Base-by-base conservation (phyloP, 1,139 yeast species). In the Blastobotrys elegans region DNA sequence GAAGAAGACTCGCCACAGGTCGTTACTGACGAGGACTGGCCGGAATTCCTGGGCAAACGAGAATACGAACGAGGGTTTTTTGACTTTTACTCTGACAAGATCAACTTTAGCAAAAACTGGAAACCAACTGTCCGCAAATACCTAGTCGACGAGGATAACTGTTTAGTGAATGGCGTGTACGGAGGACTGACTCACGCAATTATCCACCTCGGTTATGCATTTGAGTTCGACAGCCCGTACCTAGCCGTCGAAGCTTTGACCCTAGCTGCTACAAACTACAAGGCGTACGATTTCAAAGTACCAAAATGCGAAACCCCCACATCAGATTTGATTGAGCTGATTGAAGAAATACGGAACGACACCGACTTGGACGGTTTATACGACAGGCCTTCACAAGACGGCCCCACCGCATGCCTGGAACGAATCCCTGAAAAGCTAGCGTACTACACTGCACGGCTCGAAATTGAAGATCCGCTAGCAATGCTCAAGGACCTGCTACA, bases 131-230 rank as follows among this genome's bases (percentile, higher is more conserved):
- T 55, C 11, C 44, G 43, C 26, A 33, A 52, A 42, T 64, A 40
- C 20, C 14, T 40, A 3, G 32, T 37, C 7, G 33, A 30, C 20
- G 43, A 38, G 36, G 22, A 33, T 14, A 30, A 37, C 14, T 26
- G 31, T 21, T 37, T 65, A 43, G 48, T 57, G n/a, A 44, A 51
- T 6, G 63, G 59, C 3, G 37, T 64, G 20, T 48, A 53, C 17
- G 58, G 61, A 8, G 68, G 67, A 1, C 42, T 60, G 40, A 48
- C 57, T 4, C 69, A 65, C 47, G 65, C 68, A 1, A 40, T 66
- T 47, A 65, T 66, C 40, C 69, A 65, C 41, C 46, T 65, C 33
- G 68, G 66, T 17, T 66, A 64, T 45, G 69, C 69, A 1, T 52
- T 56, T 32, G 69, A 66, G 41, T 35, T 58, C 11, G 61, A 66